Percentiles rank a stretch among this genome's conserved stretches.
Conservation (phyloP, 2,329 filamentous ascomycete genomes). For the Didymella lethalis region DNA sequence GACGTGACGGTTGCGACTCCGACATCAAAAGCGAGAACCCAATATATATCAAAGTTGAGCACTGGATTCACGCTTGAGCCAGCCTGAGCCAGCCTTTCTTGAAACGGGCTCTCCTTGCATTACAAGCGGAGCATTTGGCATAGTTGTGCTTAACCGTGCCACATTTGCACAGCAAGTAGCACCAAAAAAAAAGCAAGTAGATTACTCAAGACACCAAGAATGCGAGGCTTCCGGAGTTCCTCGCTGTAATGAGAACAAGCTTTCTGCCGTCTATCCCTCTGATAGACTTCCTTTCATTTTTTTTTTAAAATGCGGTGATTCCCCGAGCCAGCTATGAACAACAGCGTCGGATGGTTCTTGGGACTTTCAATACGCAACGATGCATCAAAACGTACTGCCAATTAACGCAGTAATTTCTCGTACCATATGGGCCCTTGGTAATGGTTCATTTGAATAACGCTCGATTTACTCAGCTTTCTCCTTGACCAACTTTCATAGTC, state of each 20-base stretch:
- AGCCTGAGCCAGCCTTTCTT: constrained; percentile 6
- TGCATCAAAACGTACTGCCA: not conserved
- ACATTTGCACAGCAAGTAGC: constrained; percentile 8
- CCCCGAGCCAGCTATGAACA: not conserved
- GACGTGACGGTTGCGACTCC: not conserved
- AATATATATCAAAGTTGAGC: constrained; percentile 1
- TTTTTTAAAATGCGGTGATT: not conserved
- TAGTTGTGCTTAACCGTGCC: not conserved
- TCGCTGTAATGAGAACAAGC: not conserved
- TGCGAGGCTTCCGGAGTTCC: not conserved
- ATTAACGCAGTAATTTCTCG: not conserved
- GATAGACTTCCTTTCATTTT: not conserved
- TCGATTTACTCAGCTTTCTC: not conserved
- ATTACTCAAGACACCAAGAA: not conserved
- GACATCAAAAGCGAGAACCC: not conserved
- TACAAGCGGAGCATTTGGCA: not conserved
- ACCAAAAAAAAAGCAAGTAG: constrained; percentile 11
- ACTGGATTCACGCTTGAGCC: not conserved
- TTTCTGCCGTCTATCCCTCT: not conserved
- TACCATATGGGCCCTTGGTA: too few relatives aligned
- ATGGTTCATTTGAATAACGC: not conserved
- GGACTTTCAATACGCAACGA: not conserved
- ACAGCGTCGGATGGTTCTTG: too few relatives aligned
- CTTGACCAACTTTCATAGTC: not conserved
- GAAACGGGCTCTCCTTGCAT: constrained; percentile 15